Percentiles rank a stretch among this genome's conserved stretches.
These are phyloP conservation scores for Blastobotrys illinoisensis DNA, from an alignment of 1,139 yeast genomes.

Conservation along the genomic window DNA sequence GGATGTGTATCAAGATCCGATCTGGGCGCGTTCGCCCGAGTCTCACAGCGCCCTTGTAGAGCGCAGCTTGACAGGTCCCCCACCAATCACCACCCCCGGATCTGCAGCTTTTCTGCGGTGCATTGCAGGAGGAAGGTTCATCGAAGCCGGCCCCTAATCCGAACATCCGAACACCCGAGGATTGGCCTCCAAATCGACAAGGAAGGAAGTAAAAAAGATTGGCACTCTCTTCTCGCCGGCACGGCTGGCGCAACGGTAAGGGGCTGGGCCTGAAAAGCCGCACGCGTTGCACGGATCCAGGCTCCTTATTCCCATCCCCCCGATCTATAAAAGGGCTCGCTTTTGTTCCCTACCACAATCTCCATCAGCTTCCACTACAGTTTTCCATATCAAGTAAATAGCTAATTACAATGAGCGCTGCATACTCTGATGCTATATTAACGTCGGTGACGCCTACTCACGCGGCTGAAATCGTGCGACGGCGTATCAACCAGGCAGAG, in stretches of 20 bases:
- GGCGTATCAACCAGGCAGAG: constrained; percentile 29
- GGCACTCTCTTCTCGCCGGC: too few relatives aligned
- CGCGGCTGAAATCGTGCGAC: constrained; percentile 30
- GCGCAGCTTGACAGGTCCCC: background rate
- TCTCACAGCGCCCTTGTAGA: background rate
- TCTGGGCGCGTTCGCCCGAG: background rate
- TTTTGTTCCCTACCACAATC: too few relatives aligned
- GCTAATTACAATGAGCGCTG: constrained; percentile 10
- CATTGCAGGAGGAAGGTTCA: background rate
- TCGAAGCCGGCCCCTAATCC: background rate
- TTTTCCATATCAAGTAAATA: too few relatives aligned
- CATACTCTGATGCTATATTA: constrained; percentile 32
- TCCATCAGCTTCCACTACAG: too few relatives aligned
- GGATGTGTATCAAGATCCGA: background rate
- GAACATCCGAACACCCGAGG: background rate
- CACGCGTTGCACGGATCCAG: too few relatives aligned
- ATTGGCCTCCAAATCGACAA: background rate
- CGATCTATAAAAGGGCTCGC: too few relatives aligned
- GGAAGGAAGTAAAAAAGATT: background rate
- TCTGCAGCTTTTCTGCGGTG: background rate
- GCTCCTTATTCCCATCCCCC: too few relatives aligned
- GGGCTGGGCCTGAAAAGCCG: too few relatives aligned
- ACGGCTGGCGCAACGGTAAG: too few relatives aligned
- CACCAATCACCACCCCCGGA: background rate
- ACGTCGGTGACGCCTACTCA: constrained; percentile 27